Percentiles rank a stretch among this genome's conserved stretches.
Conservation (phyloP, 2,329 filamentous ascomycete species). For the Fusarium pininemorale region DNA sequence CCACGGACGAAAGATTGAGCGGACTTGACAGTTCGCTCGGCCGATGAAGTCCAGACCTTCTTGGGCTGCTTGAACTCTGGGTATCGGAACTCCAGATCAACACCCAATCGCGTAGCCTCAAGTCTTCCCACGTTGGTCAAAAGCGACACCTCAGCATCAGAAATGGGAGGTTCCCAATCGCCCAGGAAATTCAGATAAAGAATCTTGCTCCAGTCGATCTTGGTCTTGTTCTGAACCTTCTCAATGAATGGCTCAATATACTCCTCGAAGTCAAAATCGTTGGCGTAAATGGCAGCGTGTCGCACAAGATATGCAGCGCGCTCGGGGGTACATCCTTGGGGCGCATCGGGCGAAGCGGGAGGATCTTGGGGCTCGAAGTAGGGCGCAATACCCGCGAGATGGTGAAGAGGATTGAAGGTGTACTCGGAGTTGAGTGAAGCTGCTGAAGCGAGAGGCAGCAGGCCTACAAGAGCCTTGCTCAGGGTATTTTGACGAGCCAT, state of each 20-base stretch:
- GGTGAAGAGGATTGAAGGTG: constrained; percentile 62
- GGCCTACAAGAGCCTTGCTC: constrained; percentile 8
- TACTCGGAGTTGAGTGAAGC: constrained; percentile 55
- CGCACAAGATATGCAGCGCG: constrained; percentile 65
- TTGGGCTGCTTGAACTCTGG: constrained; percentile 61
- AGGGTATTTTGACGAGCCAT: constrained; percentile 18
- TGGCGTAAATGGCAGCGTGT: constrained; percentile 69
- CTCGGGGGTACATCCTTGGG: constrained; percentile 60
- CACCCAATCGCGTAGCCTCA: constrained; percentile 67
- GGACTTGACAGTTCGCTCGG: constrained; percentile 67
- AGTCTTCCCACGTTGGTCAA: constrained; percentile 69
- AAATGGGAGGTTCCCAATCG: constrained; percentile 65
- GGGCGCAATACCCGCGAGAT: constrained; percentile 64
- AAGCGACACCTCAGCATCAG: constrained; percentile 65
- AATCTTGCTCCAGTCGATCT: constrained; percentile 64
- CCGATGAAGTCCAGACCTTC: constrained; percentile 69
- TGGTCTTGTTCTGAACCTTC: constrained; percentile 67
- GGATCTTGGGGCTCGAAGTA: constrained; percentile 66
- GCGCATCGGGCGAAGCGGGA: constrained; percentile 46
- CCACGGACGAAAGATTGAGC: constrained; percentile 67
- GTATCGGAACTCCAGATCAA: constrained; percentile 67
- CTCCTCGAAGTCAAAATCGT: constrained; percentile 66
- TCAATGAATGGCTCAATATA: constrained; percentile 65
- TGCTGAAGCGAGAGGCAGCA: constrained; percentile 24
- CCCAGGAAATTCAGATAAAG: constrained; percentile 65